phyloP scores from a whole-genome alignment of 2,329 filamentous ascomycete genomes.

The Acrocalymma vagum region DNA sequence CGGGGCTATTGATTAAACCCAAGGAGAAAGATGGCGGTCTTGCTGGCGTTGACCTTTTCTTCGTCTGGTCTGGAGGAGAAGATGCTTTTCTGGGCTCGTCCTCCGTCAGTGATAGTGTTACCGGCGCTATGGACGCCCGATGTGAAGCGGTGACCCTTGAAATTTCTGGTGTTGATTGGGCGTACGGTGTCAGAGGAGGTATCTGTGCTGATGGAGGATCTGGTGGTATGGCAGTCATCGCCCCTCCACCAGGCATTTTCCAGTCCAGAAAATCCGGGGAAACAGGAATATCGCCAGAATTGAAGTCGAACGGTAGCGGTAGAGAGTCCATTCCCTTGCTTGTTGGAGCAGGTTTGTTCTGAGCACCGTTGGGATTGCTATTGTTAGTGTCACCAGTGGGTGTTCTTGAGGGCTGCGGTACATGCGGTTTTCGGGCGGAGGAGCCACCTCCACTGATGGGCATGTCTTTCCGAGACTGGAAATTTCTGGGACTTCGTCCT shows the following conservation, averaged over 20 bases:
- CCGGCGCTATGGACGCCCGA: slow-evolving; percentile 56
- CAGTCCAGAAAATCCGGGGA: slow-evolving; percentile 55
- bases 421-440: slow-evolving; percentile 72
- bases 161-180: slow-evolving; percentile 63
- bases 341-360: slow-evolving; percentile 29
- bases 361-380: slow-evolving; percentile 33
- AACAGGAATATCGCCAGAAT: slow-evolving; percentile 49
- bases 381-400: slow-evolving; percentile 46
- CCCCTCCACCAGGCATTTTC: slow-evolving; percentile 50
- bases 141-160: slow-evolving; percentile 50
- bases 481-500: slow-evolving; percentile 91
- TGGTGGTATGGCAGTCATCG: slow-evolving; percentile 54
- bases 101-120: slow-evolving; percentile 65
- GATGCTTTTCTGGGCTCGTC: slow-evolving; percentile 58
- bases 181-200: slow-evolving; percentile 51
- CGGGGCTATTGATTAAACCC: slow-evolving; percentile 66
- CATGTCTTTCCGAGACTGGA: slow-evolving; percentile 92
- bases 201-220: slow-evolving; percentile 46
- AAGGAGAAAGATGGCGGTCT: slow-evolving; percentile 56
- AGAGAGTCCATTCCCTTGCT: slow-evolving; percentile 47
- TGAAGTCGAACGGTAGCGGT: slow-evolving; percentile 52
- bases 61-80: slow-evolving; percentile 42
- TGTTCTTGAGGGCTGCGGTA: slow-evolving; percentile 45
- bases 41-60: slow-evolving; percentile 48
- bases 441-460: slow-evolving; percentile 82